Conservation (phyloP, 352 stramenopile genomes). For the Peronospora tabacina region DNA sequence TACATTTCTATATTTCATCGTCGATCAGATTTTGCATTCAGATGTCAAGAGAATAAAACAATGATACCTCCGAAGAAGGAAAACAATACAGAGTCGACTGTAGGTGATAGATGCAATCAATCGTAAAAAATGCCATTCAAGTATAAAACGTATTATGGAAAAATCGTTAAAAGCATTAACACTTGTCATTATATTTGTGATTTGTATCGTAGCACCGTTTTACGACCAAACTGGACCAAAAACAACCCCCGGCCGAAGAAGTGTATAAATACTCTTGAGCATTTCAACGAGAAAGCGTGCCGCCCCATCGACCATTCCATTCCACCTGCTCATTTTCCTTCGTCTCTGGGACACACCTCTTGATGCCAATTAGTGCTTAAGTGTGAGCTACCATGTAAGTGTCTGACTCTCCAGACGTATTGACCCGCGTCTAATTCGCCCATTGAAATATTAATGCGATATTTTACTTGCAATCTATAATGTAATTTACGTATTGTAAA, state of each 20-base stretch:
- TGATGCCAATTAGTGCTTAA: constrained; percentile 22
- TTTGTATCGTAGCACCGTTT: constrained; percentile 5
- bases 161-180: neutral
- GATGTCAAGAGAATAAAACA: too few relatives aligned
- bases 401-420: neutral
- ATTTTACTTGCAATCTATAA: neutral
- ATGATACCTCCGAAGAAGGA: too few relatives aligned
- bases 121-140: too few relatives aligned
- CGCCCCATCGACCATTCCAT: neutral
- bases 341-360: neutral
- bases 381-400: constrained; percentile 16
- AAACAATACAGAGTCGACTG: too few relatives aligned
- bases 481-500: neutral
- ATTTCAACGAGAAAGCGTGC: neutral
- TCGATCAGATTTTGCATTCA: too few relatives aligned
- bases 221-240: constrained; percentile 16
- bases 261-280: constrained; percentile 18
- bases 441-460: neutral
- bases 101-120: too few relatives aligned
- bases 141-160: too few relatives aligned
- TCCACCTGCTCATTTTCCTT: neutral
- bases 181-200: constrained; percentile 3
- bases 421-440: constrained; percentile 4
- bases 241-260: constrained; percentile 16
- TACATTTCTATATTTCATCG: too few relatives aligned